Percentiles rank a stretch among this genome's conserved stretches.
phyloP scores from a whole-genome alignment of 768 basidiomycete genomes.

The Pholiota conissans region DNA sequence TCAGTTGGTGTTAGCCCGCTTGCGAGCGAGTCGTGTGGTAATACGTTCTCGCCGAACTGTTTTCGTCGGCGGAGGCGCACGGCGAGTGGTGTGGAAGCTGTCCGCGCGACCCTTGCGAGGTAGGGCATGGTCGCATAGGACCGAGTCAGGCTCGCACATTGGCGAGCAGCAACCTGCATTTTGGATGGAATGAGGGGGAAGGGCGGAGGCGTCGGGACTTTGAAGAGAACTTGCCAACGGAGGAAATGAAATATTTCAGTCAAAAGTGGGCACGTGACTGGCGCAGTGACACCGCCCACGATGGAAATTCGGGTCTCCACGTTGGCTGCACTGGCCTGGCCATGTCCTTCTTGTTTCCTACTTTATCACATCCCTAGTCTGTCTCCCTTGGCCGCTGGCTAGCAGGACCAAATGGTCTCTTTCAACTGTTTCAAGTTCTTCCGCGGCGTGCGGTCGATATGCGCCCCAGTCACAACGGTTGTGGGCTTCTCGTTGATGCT shows the following conservation, averaged over 20 bases:
- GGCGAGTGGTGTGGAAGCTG: slow-evolving; percentile 70
- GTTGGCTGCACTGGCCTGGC: background rate
- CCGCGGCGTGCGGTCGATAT: slow-evolving; percentile 53
- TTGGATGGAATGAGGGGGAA: slow-evolving; percentile 3
- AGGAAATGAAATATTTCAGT: slow-evolving; percentile 22
- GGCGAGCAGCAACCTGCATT: slow-evolving; percentile 37
- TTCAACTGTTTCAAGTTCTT: slow-evolving; percentile 41
- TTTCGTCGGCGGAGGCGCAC: slow-evolving; percentile 70
- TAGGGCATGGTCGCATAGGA: slow-evolving; percentile 38
- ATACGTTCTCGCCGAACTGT: slow-evolving; percentile 36
- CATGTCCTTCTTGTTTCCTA: background rate
- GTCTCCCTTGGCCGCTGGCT: slow-evolving; percentile 18
- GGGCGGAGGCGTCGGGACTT: background rate
- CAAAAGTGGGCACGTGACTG: slow-evolving; percentile 10
- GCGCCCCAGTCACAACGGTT: slow-evolving; percentile 59
- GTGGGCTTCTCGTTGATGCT: slow-evolving; percentile 72
- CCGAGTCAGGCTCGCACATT: slow-evolving; percentile 28
- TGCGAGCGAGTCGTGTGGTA: slow-evolving; percentile 45
- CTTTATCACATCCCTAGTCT: background rate
- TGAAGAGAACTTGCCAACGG: background rate
- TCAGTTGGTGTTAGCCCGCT: slow-evolving; percentile 69
- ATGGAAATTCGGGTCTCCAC: background rate
- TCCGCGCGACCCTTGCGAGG: slow-evolving; percentile 54
- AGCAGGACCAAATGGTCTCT: slow-evolving; percentile 36
- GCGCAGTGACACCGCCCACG: background rate